Conservation (phyloP, 2,329 filamentous ascomycete genomes). For the Purpureocillium takamizusanense region DNA sequence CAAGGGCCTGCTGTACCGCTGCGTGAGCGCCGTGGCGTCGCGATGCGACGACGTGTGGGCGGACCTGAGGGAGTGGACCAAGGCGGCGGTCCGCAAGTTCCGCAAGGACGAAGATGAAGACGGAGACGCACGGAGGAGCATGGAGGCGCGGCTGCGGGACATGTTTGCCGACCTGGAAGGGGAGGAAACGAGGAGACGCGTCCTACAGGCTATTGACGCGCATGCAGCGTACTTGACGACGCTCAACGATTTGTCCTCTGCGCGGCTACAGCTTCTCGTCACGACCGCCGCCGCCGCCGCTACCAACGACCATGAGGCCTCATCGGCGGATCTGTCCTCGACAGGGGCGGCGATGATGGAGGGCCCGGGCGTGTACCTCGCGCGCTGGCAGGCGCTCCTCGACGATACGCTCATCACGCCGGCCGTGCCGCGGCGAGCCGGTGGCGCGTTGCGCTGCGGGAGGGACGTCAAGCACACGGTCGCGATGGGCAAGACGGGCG, state of each 20-base stretch:
- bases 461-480: constrained; percentile 38
- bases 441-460: constrained; percentile 44
- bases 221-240: constrained; percentile 51
- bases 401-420: constrained; percentile 64
- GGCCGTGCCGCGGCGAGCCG: constrained; percentile 25
- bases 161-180: constrained; percentile 37
- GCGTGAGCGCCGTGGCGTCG: constrained; percentile 59
- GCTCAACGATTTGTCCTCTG: constrained; percentile 43
- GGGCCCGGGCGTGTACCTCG: constrained; percentile 64
- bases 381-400: constrained; percentile 62
- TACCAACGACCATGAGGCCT: too few species aligned
- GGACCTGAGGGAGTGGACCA: constrained; percentile 53
- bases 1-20: constrained; percentile 54
- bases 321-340: too few species aligned
- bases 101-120: constrained; percentile 12
- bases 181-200: constrained; percentile 29
- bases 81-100: constrained; percentile 49
- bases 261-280: constrained; percentile 49
- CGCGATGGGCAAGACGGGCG: constrained; percentile 33
- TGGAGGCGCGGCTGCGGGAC: constrained; percentile 29
- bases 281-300: constrained; percentile 20
- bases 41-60: constrained; percentile 58
- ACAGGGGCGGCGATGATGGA: too few species aligned
- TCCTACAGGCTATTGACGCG: constrained; percentile 46
- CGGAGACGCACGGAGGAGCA: constrained; percentile 18